These are phyloP conservation scores for Hyaloscypha finlandica DNA, from an alignment of 495 filamentous ascomycete species.

Conservation along the genomic window DNA sequence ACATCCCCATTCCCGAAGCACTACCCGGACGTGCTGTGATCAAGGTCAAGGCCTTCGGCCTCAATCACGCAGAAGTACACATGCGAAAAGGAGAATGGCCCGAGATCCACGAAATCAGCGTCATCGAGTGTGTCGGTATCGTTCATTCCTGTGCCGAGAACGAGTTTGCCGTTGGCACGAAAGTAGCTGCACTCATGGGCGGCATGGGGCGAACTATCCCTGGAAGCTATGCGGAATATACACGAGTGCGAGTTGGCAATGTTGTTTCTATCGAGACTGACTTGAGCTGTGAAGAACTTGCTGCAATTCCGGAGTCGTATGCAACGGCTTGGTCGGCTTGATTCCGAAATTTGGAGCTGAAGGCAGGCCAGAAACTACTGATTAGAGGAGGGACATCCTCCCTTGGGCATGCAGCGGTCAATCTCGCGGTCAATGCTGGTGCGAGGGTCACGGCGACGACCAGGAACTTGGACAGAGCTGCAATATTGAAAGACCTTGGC, in stretches of 20 bases:
- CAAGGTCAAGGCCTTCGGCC: constrained; percentile 46
- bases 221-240: constrained; percentile 47
- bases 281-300: constrained; percentile 44
- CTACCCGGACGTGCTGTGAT: constrained; percentile 39
- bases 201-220: constrained; percentile 43
- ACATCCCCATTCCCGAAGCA: constrained; percentile 39
- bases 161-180: constrained; percentile 38
- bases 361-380: constrained; percentile 38
- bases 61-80: constrained; percentile 55
- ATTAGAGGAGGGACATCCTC: constrained; percentile 48
- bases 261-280: constrained; percentile 38
- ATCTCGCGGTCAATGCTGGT: constrained; percentile 45
- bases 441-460: constrained; percentile 45
- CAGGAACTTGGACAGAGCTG: constrained; percentile 34
- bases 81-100: constrained; percentile 55
- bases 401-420: constrained; percentile 45
- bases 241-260: constrained; percentile 37
- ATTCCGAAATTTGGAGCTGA: constrained; percentile 40
- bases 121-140: constrained; percentile 50
- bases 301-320: constrained; percentile 47
- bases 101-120: constrained; percentile 45
- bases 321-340: constrained; percentile 47
- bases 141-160: constrained; percentile 41
- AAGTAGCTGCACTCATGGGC: constrained; percentile 47
- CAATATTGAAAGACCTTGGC: constrained; percentile 36